A percentile compares a stretch with the other conserved stretches of the same genome.
phyloP scores from a whole-genome alignment of 1,139 yeast genomes.

The Candida buenavistaensis region DNA sequence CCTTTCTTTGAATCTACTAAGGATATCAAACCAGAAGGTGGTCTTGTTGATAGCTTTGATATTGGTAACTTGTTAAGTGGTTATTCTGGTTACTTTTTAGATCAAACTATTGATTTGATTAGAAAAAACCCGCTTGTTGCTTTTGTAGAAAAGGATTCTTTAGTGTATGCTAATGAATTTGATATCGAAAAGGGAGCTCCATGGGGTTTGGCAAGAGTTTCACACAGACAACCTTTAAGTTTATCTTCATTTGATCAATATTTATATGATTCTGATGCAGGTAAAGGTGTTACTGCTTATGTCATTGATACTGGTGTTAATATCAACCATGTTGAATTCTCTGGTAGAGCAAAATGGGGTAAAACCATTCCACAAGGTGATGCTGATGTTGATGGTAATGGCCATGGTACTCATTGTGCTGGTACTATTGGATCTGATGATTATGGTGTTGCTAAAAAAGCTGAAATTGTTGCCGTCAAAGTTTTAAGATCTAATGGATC shows the following conservation, averaged over 20 bases:
- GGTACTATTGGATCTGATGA: conserved; percentile 45
- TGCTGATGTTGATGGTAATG: conserved; percentile 42
- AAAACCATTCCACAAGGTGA: conserved; percentile 36
- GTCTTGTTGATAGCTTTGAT: conserved; percentile 50
- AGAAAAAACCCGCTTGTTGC: conserved; percentile 30
- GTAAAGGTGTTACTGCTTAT: conserved; percentile 45
- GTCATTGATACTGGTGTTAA: conserved; percentile 47
- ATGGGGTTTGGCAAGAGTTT: conserved; percentile 43
- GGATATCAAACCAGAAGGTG: conserved; percentile 43
- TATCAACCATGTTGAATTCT: conserved; percentile 40
- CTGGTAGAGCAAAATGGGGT: conserved; percentile 46
- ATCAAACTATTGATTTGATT: conserved; percentile 26
- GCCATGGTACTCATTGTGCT: conserved; percentile 55
- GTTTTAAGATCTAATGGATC: conserved; percentile 43
- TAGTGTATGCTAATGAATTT: conserved; percentile 32
- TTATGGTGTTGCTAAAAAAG: conserved; percentile 46
- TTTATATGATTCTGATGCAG: conserved; percentile 40
- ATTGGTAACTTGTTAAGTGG: conserved; percentile 30
- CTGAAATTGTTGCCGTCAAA: conserved; percentile 41
- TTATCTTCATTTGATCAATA: conserved; percentile 35
- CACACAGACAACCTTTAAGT: conserved; percentile 42
- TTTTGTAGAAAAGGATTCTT: conserved; percentile 38
- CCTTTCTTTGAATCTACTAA: conserved; percentile 37
- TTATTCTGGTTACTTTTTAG: conserved; percentile 34
- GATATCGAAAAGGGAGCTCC: conserved; percentile 40